These are phyloP conservation scores for Drechslerella dactyloides DNA, from an alignment of 2,329 filamentous ascomycete genomes.

Conservation along the genomic window DNA sequence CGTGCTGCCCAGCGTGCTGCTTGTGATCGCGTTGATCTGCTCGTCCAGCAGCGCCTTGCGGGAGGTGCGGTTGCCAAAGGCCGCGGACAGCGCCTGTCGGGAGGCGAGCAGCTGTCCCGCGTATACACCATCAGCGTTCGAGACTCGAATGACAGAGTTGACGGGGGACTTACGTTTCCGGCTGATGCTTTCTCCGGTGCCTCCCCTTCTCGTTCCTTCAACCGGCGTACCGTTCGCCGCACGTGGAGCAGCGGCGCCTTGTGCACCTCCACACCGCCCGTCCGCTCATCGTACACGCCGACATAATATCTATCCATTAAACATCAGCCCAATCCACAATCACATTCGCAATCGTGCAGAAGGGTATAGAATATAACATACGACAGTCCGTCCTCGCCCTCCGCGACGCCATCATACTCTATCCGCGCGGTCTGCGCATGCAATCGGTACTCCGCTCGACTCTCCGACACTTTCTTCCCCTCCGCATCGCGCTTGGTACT, in stretches of 20 bases:
- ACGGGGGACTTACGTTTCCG: conserved; percentile 13
- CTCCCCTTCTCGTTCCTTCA: conserved; percentile 56
- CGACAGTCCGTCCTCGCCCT: conserved; percentile 61
- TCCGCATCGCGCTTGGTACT: conserved; percentile 20
- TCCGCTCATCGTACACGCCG: conserved; percentile 69
- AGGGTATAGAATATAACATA: conserved; percentile 65
- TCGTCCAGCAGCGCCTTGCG: conserved; percentile 72
- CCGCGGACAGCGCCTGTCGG: conserved; percentile 73
- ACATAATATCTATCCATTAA: conserved; percentile 66
- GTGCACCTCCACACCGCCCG: conserved; percentile 67
- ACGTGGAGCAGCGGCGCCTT: conserved; percentile 71
- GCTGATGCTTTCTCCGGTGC: conserved; percentile 58
- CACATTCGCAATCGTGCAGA: conserved; percentile 66
- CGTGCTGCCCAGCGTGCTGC: conserved; percentile 26
- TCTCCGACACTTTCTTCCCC: conserved; percentile 1
- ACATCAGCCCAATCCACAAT: conserved; percentile 56
- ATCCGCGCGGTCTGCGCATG: conserved; percentile 58
- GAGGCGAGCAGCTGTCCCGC: conserved; percentile 53
- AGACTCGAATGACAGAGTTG: neutral
- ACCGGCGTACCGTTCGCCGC: conserved; percentile 62
- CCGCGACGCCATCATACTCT: conserved; percentile 60
- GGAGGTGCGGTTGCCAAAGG: conserved; percentile 85
- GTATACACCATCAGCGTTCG: conserved; percentile 29
- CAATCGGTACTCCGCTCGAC: conserved; percentile 58
- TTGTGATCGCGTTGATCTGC: conserved; percentile 57